Conservation (phyloP, 306 rosid genomes). For the Trichosanthes cucumerina region DNA sequence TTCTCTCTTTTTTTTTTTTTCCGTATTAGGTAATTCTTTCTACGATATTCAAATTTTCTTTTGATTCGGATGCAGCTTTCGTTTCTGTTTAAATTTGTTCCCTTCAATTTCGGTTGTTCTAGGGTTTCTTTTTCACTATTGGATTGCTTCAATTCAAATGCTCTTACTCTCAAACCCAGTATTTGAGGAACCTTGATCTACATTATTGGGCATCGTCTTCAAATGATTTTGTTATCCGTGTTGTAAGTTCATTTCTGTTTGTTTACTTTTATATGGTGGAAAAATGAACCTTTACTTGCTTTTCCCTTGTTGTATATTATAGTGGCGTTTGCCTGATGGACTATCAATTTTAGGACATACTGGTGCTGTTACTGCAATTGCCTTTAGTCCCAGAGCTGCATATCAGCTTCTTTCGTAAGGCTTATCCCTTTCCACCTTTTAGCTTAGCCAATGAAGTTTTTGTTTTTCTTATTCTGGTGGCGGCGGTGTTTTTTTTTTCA, state of each 20-base stretch:
- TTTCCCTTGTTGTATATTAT: conserved; percentile 13
- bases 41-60: neutral
- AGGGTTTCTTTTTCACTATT: conserved; percentile 48
- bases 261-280: conserved; percentile 12
- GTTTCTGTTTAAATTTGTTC: neutral
- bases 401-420: conserved; percentile 97
- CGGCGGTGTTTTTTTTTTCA: neutral
- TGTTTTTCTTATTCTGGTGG: neutral
- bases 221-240: conserved; percentile 89
- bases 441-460: neutral
- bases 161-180: neutral
- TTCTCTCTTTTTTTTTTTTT: conserved; percentile 12
- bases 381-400: conserved; percentile 90
- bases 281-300: conserved; percentile 15
- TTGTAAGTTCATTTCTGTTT: conserved; percentile 47
- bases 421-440: conserved; percentile 11
- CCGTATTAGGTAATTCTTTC: conserved; percentile 15
- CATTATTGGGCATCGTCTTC: conserved; percentile 61
- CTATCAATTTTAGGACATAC: conserved; percentile 93
- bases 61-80: neutral
- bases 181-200: neutral
- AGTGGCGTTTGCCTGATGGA: conserved; percentile 99
- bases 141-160: conserved; percentile 15
- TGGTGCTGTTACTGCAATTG: conserved; percentile 99
- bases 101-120: conserved; percentile 23